Percentiles rank a stretch among this genome's conserved stretches.
Conservation (phyloP, 768 basidiomycete species). For the Chalciporus piperatus region DNA sequence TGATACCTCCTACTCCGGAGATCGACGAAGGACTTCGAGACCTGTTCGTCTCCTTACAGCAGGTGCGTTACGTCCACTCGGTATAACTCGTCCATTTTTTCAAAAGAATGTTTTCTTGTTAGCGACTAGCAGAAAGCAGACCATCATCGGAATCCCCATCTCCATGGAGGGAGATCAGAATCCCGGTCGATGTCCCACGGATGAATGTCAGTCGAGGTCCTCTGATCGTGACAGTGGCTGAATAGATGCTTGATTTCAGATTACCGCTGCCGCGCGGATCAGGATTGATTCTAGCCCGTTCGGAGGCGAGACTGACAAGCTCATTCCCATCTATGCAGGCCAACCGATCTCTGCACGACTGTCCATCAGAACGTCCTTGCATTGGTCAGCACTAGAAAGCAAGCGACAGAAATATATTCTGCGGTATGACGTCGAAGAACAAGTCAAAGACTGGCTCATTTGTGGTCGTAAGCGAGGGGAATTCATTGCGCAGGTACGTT, state of each 20-base stretch:
- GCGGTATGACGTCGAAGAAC: conserved; percentile 80
- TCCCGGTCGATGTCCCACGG: conserved; percentile 83
- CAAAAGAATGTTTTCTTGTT: conserved; percentile 17
- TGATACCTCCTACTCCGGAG: conserved; percentile 44
- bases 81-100: conserved; percentile 30
- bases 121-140: conserved; percentile 40
- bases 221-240: background rate
- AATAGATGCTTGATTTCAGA: conserved; percentile 40
- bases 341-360: conserved; percentile 76
- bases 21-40: conserved; percentile 29
- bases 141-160: conserved; percentile 33
- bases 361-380: conserved; percentile 67
- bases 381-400: conserved; percentile 60
- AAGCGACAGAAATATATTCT: conserved; percentile 49
- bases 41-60: conserved; percentile 24
- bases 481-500: conserved; percentile 66
- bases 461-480: conserved; percentile 87
- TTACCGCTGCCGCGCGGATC: conserved; percentile 61
- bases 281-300: conserved; percentile 46
- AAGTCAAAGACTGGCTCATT: conserved; percentile 83
- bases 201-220: conserved; percentile 59
- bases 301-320: conserved; percentile 29
- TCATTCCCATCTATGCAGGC: conserved; percentile 70
- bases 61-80: conserved; percentile 27
- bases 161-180: conserved; percentile 71